Conservation (phyloP, 495 filamentous ascomycete species). For the Aspergillus ostianus region DNA sequence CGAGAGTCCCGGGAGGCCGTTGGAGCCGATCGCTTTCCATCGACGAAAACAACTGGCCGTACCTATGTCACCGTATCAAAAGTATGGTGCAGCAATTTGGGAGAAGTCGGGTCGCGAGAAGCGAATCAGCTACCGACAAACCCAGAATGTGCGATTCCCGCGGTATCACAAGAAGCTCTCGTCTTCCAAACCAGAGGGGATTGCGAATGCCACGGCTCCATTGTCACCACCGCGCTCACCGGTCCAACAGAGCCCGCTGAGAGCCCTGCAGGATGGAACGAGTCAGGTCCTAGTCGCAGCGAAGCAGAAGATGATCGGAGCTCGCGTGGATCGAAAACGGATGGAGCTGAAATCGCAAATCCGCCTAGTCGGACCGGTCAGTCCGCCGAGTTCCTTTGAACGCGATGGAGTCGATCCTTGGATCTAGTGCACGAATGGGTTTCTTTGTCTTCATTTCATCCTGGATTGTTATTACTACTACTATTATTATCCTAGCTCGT, state of each 20-base stretch:
- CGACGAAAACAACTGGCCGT: conserved; percentile 34
- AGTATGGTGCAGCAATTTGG: conserved; percentile 37
- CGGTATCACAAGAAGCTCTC: conserved; percentile 20
- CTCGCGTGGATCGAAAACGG: conserved; percentile 35
- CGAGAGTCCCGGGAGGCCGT: neutral
- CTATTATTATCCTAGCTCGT: neutral
- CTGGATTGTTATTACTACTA: neutral
- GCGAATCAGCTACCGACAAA: conserved; percentile 25
- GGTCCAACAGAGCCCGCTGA: conserved; percentile 29
- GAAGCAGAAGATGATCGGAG: conserved; percentile 33
- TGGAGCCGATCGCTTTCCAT: conserved; percentile 1
- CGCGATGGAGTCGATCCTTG: conserved; percentile 31
- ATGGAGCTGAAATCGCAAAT: conserved; percentile 46
- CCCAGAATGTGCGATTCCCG: conserved; percentile 20
- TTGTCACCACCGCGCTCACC: conserved; percentile 22
- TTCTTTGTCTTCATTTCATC: conserved; percentile 6
- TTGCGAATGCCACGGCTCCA: conserved; percentile 18
- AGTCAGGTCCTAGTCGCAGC: conserved; percentile 29
- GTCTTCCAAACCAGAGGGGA: conserved; percentile 3
- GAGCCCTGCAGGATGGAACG: conserved; percentile 30
- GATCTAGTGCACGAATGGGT: conserved; percentile 22
- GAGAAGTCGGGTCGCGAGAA: conserved; percentile 36
- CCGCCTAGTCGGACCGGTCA: conserved; percentile 40
- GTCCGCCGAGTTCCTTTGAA: conserved; percentile 32
- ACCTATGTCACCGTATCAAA: conserved; percentile 37